Base-by-base conservation (phyloP, 345 rosid species). In the Diplotaxis tenuifolia region DNA sequence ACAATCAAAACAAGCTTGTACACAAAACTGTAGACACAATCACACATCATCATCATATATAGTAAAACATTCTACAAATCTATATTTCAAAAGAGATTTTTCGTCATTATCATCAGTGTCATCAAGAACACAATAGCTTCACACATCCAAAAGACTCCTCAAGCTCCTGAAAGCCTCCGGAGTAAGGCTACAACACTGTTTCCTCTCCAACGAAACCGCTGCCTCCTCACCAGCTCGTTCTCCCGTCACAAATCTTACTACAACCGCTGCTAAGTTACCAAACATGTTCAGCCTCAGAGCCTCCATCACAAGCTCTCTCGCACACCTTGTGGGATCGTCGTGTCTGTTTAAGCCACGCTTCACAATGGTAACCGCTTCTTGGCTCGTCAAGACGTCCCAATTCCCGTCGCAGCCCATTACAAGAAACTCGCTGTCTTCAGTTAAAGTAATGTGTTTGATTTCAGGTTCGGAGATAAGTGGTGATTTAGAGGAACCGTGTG, bases 301-400 rank as follows among this genome's bases (percentile, higher is more conserved):
- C 73, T 87, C 90, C 94, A 72, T 86, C 49, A 85, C 88, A 28
- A 94, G 95, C 84, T 94, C 96, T 73, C 79, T 78, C 0, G 98
- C 93, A 62, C 91, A 84, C 62, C 79, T 87, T 20, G 83, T 85
- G 0, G 98, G 98, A 74, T 89, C 84, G 0, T 85, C 86, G 4
- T 91, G 97, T 61, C 84, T 73, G 47, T 74, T 76, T 65, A 94
- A 78, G 25, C 91, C 86, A 23, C 82, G 85, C 11, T 82, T 86
- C n/a, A 89, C 96, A 3, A 89, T 55, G 53, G 65, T 83, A 12
- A 89, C 95, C 0, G 98, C 98, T 31, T 84, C 83, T 84, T 94
- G 96, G 74, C 98, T 93, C 18, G 96, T 78, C 89, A 94, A 84
- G 0, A 86, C 96, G 64, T 94, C 98, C 96, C 97, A 94, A 9